Base-by-base conservation (phyloP, 441 rosid species). In the Melastoma candidum region DNA sequence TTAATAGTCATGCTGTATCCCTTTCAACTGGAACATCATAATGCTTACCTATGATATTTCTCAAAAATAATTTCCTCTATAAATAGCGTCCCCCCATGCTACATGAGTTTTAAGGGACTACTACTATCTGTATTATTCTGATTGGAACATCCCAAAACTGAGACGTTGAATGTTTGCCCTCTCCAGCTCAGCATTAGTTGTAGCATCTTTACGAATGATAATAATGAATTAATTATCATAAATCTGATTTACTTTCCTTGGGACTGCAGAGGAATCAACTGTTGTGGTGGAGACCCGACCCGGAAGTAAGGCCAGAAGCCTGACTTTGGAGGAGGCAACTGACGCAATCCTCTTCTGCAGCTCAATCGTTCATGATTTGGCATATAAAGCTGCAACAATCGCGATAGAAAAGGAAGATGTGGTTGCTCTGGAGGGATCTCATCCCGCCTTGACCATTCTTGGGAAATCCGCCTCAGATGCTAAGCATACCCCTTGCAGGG, bases 251-350 rank as follows among this genome's bases (percentile, higher is more conserved):
- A 47, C 61, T 63, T 46, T 67, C 61, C 57, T 9, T 57, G 53
- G 49, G 57, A 71, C 58, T 60, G 66, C 72, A 93, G 97, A 83
- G 58, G 90, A 81, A 52, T 86, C 97, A 55, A 83, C 83, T 4
- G 74, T 86, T 12, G 49, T 72, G 73, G 77, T 88, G 61, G 86
- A 83, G 70, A 71, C 78, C 62, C 69, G 32, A 41, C 76, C 62
- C 54, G 73, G 82, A 70, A 86, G 75, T 51, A 85, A 79, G 67
- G 76, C 71, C 44, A 93, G 80, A 71, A 87, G 96, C 88, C 80
- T 84, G 53, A 89, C 97, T 11, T 95, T 84, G 9, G 97, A 93
- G 76, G 99, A 89, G 77, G 97, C 96, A 57, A 84, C 97, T 0
- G 95, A 83, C 58, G 73, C 97, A 12, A 84, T 89, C 69, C 96